Evolutionary conservation across 495 filamentous ascomycete species (phyloP), one percentile per base, ranked within the genome.

Genomic region (Neurospora intermedia): DNA sequence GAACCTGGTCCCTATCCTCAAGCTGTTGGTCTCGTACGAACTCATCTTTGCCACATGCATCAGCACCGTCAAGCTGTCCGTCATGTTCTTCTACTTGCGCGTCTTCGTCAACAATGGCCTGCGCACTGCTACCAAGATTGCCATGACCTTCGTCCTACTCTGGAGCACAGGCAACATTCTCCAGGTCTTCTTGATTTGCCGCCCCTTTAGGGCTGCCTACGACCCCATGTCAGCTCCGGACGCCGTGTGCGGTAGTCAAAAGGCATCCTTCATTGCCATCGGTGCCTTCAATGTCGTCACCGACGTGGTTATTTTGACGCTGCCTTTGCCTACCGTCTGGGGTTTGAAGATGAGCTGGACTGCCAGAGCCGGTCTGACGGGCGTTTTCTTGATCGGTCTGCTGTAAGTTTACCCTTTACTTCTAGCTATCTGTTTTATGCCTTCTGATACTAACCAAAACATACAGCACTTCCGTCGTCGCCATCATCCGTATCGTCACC

Each of bases 21-120:
- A 78, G 77, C 54, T 78, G 71, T 72, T 78, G 35, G 42, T 78
- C 43, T 45, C 72, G 3, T 76, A 73, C 72, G 77, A 78, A 43
- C 73, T 78, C 73, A 71, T 78, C 42, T 78, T 70, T 62, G 31
- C 72, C 42, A 73, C 54, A 27, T 45, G 59, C 71, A 74, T 77
- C 71, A 73, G 69, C 69, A 75, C 73, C 54, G 73, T 75, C 71
- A 79, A 79, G 69, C 41, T 78, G 54, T 77, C 75, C 59, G 72
- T 79, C 71, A 31, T 79, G 69, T 11, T 78, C 15, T 76, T 79
- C 70, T 79, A 79, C 73, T 75, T 78, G 43, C 78, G 78, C 43
- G 74, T 79, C 43, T 76, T 79, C 18, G 76, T 76, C 13, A 75
- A 78, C 69, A 13, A 43, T 10, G 66, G 69, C 54, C 46, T 77